Conservation (phyloP, 306 rosid species). For the Quercus aquifolioides region DNA sequence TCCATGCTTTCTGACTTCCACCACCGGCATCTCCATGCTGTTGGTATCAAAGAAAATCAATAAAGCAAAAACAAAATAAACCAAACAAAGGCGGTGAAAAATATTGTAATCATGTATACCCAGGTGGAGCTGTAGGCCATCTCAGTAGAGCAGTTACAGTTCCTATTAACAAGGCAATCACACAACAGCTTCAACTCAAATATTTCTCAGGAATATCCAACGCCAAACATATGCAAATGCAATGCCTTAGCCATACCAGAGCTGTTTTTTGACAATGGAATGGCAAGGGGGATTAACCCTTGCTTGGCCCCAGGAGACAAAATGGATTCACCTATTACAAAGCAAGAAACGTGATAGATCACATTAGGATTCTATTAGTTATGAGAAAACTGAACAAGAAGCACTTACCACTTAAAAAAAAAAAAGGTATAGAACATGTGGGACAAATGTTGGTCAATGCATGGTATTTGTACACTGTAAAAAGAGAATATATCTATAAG, state of each 20-base stretch:
- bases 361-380: background rate
- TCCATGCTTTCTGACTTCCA: slow-evolving; percentile 82
- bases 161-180: slow-evolving; percentile 42
- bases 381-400: background rate
- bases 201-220: background rate
- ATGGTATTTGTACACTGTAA: background rate
- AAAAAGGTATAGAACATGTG: background rate
- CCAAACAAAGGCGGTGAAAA: background rate
- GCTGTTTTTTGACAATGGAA: slow-evolving; percentile 68
- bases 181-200: slow-evolving; percentile 14
- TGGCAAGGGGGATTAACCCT: slow-evolving; percentile 74
- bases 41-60: slow-evolving; percentile 23
- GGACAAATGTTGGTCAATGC: background rate
- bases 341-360: slow-evolving; percentile 9
- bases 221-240: background rate
- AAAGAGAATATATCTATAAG: background rate
- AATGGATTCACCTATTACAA: slow-evolving; percentile 69
- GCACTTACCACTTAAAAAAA: background rate
- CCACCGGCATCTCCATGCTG: slow-evolving; percentile 96
- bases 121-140: slow-evolving; percentile 97
- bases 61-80: slow-evolving; percentile 11
- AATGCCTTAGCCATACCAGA: slow-evolving; percentile 47
- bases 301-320: slow-evolving; percentile 80
- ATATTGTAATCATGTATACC: slow-evolving; percentile 42
- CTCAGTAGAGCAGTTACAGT: slow-evolving; percentile 73